These are phyloP conservation scores for Ploettnerulaceae sp. DNA, from an alignment of 2,329 filamentous ascomycete species.

Conservation along the genomic window DNA sequence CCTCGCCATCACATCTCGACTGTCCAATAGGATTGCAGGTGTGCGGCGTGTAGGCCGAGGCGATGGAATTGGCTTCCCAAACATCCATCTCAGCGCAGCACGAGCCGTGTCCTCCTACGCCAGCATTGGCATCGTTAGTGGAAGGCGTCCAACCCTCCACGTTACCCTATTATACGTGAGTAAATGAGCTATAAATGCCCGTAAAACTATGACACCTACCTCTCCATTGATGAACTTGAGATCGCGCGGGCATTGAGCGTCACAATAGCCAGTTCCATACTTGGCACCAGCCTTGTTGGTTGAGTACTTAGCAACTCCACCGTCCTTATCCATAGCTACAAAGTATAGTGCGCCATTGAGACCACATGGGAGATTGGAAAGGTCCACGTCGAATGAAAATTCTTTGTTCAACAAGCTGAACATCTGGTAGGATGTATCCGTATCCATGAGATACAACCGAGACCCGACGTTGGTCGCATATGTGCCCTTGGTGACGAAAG, in stretches of 20 bases:
- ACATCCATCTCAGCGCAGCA: conserved; percentile 66
- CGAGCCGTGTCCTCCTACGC: conserved; percentile 48
- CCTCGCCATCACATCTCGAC: conserved; percentile 37
- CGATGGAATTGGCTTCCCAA: conserved; percentile 58
- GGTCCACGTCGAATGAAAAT: conserved; percentile 68
- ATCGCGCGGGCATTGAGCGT: conserved; percentile 52
- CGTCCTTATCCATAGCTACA: conserved; percentile 56
- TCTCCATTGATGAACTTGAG: conserved; percentile 50
- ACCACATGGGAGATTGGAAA: conserved; percentile 62
- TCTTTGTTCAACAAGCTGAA: conserved; percentile 62
- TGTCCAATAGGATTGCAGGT: conserved; percentile 43
- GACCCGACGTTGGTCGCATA: conserved; percentile 44
- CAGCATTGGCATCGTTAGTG: conserved; percentile 45
- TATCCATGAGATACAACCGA: conserved; percentile 58
- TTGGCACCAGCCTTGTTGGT: conserved; percentile 52
- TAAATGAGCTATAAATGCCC: neutral
- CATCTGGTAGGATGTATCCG: conserved; percentile 54
- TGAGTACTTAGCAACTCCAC: conserved; percentile 47
- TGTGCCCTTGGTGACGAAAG: conserved; percentile 48
- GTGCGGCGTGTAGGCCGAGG: conserved; percentile 54
- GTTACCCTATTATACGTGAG: conserved; percentile 49
- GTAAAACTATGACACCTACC: conserved; percentile 30
- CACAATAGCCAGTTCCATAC: conserved; percentile 61
- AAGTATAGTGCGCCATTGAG: conserved; percentile 69
- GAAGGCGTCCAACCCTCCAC: conserved; percentile 47